Evolutionary conservation across 768 basidiomycete genomes (phyloP), one percentile per base, ranked within the genome.

Genomic region (Gymnopilus junonius): DNA sequence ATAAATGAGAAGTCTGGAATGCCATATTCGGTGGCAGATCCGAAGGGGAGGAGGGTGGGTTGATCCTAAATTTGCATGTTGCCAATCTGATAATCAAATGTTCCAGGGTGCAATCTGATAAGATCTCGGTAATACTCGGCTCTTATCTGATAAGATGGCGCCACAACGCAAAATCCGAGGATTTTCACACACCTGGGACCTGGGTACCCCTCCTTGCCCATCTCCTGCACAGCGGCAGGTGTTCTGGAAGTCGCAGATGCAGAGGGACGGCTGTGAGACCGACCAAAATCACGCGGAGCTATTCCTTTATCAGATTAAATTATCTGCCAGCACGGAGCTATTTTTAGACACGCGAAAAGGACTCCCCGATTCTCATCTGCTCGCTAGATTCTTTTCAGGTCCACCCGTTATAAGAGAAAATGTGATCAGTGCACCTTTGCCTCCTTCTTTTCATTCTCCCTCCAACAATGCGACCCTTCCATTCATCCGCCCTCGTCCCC

Each of bases 21-120:
- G 8, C 59, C 57, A 39, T 55, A 42, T 58, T 63, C 67, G 67
- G 34, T 21, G 42, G 42, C 32, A 27, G 54, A 27, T n/a, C 20
- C 29, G 50, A 51, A 45, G 53, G 55, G 42, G 45, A 62, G 42
- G 54, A 43, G 59, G 27, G 39, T 46, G 63, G 59, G 25, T 35
- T 32, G 43, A 35, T 53, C n/a, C 53, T 60, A 42, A 61, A 54
- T 20, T 37, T 65, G 55, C 55, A 39, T 62, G 57, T 65, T 59
- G 50, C 68, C 70, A 71, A 74, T 74, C 64, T 62, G 64, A 65
- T 70, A 61, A 62, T 55, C 55, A 39, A 39, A 25, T 51, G 61
- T 65, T 58, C 31, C 51, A 54, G 69, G 70, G 63, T 70, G n/a
- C 61, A 74, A 77, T 77, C 76, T 75, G 76, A 77, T 78, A 74